A percentile compares a stretch with the other conserved stretches of the same genome.
Evolutionary conservation across 306 rosid species (phyloP).

Genomic region (Quercus rubra): DNA sequence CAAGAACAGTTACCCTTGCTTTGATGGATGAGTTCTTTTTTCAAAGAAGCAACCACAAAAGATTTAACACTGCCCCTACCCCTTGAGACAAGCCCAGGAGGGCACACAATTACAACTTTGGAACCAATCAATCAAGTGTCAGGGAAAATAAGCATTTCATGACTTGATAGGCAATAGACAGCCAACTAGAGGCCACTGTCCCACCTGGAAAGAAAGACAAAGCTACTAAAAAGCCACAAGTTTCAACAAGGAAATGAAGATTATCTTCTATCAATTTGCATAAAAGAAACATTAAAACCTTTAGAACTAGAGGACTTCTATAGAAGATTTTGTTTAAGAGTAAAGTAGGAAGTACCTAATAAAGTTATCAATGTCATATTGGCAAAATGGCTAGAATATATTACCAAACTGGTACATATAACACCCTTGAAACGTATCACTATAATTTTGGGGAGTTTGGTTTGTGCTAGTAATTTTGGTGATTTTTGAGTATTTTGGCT

Average conservation of each 20-base stretch:
- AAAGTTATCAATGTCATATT: too few species aligned
- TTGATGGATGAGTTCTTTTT: background rate
- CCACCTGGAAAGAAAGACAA: background rate
- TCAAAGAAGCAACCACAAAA: background rate
- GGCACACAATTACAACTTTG: background rate
- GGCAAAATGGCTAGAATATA: too few species aligned
- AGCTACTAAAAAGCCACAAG: background rate
- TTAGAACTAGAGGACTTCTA: background rate
- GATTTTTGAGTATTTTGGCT: too few species aligned
- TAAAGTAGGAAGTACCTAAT: too few species aligned
- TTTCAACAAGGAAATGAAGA: background rate
- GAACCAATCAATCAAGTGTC: background rate
- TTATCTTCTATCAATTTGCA: background rate
- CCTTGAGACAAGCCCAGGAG: background rate
- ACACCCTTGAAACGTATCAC: too few species aligned
- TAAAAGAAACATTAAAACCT: background rate
- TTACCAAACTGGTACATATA: too few species aligned
- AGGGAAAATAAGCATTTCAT: background rate
- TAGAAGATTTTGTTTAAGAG: too few species aligned
- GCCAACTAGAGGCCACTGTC: background rate
- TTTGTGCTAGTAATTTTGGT: too few species aligned
- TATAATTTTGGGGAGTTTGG: too few species aligned
- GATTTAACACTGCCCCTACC: background rate
- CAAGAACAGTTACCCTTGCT: background rate
- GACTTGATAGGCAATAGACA: background rate